Base-by-base conservation (phyloP, 345 rosid species). In the Diplotaxis tenuifolia region DNA sequence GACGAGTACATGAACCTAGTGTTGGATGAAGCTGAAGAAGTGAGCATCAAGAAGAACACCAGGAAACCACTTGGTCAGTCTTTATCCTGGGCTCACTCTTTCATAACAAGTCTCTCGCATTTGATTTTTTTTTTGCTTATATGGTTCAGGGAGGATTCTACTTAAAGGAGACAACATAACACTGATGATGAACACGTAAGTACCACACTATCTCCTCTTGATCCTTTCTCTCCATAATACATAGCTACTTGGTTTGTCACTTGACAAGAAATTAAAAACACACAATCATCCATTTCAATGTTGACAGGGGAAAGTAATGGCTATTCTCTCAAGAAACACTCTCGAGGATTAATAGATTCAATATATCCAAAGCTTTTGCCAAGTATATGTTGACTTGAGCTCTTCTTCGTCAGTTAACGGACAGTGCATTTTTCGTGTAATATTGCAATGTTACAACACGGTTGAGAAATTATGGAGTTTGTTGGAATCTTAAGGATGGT, bases 1-100 rank as follows among this genome's bases (percentile, higher is more conserved):
- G 98, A 90, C 63, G 99, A 95, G 76, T 92, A 95, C 86, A 95
- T 95, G 99, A 95, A 95, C 74, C 80, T 95, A 65, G 99, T 95
- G 34, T 79, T 92, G 72, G 99, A 92, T 18, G 99, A 95, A 29
- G 98, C 99, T 28, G 99, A 95, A 78, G 96, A 95, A 83, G 96
- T 95, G 71, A 87, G 79, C 64, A 27, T 95, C 76, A 95, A 92
- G 89, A 95, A 90, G 65, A 90, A 89, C 77, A 90, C 84, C 36
- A 89, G 89, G 79, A 92, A 95, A 80, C 70, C 92, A 56, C 81
- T 95, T 57, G 99, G 96, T 88, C 59, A 78, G 65, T 78, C 50
- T 40, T 76, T 27, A 7, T 71, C 71, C 28, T 49, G 3, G 14
- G 25, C 55, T 34, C 27, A 1, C 47, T 49, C 67, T 64, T 56